These are phyloP conservation scores for Grosmannia penicillata DNA, from an alignment of 2,329 filamentous ascomycete species.

Conservation along the genomic window DNA sequence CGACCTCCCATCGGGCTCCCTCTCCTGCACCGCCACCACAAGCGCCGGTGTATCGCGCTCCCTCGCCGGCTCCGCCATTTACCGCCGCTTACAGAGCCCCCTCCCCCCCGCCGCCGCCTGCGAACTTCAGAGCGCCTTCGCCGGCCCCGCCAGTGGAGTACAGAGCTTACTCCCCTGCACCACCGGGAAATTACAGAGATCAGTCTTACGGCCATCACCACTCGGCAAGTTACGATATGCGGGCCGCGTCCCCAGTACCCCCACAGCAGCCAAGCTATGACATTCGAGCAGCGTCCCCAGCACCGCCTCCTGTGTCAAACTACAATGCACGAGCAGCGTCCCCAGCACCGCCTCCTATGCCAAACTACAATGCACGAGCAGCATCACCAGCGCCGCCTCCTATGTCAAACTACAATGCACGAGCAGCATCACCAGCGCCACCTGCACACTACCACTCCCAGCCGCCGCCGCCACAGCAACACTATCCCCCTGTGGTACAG, in stretches of 20 bases:
- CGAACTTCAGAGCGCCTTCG: too few species aligned
- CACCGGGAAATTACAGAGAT: background rate
- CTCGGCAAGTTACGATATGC: background rate
- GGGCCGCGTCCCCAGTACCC: background rate
- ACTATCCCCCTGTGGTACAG: background rate
- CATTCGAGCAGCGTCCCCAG: background rate
- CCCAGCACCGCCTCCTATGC: background rate
- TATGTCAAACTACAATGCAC: background rate
- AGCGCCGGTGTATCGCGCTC: slow-evolving; percentile 15
- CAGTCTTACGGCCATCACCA: background rate
- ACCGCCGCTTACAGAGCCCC: slow-evolving; percentile 6
- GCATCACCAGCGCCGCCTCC: background rate
- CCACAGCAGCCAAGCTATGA: background rate
- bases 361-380: background rate
- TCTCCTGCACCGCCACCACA: slow-evolving; percentile 21
- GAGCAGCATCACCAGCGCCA: background rate
- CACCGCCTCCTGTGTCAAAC: background rate
- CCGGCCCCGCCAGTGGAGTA: background rate
- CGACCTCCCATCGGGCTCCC: slow-evolving; percentile 12
- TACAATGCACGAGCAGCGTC: background rate
- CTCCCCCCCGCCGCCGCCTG: too few species aligned
- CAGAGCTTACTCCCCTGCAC: background rate
- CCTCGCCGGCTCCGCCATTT: slow-evolving; percentile 9
- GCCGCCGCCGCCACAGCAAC: background rate
- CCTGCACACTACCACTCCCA: background rate